phyloP scores from a whole-genome alignment of 495 filamentous ascomycete genomes.

The Neurospora cerealis region DNA sequence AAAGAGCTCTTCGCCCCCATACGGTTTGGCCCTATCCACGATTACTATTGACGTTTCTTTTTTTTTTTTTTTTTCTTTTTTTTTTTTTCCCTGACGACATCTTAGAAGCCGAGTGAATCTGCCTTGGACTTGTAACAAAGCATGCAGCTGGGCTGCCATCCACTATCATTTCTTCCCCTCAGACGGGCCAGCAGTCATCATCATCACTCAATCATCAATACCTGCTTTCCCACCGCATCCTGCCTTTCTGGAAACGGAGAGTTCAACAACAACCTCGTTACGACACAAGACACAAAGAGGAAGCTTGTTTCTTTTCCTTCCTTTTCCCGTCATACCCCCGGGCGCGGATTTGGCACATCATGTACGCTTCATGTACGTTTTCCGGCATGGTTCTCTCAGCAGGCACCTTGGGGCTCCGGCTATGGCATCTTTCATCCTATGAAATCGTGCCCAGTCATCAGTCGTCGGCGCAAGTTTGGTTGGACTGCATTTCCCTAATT shows the following conservation, averaged over 20 bases:
- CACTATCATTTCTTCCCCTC: neutral
- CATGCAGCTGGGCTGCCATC: neutral
- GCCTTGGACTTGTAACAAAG: neutral
- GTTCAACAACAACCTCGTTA: slow-evolving; percentile 1
- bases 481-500: slow-evolving; percentile 22
- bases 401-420: slow-evolving; percentile 13
- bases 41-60: neutral
- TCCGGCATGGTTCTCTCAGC: slow-evolving; percentile 20
- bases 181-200: neutral
- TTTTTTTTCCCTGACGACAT: neutral
- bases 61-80: neutral
- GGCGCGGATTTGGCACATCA: slow-evolving; percentile 6
- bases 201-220: neutral
- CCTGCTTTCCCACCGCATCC: neutral
- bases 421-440: slow-evolving; percentile 22
- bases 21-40: neutral
- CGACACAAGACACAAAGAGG: neutral
- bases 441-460: slow-evolving; percentile 31
- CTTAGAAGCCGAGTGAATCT: neutral
- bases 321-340: neutral
- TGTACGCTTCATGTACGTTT: slow-evolving; percentile 19
- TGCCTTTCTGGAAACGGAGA: neutral
- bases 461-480: slow-evolving; percentile 22
- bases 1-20: neutral
- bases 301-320: neutral